These are phyloP conservation scores for Erodium trifolium DNA, from an alignment of 441 rosid species.

Conservation along the genomic window DNA sequence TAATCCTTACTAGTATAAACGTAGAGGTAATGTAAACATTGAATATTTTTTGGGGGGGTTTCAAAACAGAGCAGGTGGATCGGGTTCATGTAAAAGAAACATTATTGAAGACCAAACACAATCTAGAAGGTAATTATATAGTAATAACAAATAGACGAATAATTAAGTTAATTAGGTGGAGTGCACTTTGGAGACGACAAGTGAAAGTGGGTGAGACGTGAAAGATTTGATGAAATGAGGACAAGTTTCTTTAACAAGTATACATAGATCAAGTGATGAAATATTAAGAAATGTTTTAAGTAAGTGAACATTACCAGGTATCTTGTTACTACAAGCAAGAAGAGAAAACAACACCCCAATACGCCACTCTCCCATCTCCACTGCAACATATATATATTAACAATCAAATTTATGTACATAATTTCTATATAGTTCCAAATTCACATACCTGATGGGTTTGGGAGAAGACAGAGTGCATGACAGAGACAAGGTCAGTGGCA, in stretches of 20 bases:
- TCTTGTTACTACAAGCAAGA: conserved; percentile 54
- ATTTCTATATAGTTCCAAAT: background rate
- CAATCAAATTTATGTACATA: too few species aligned
- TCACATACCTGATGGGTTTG: conserved; percentile 43
- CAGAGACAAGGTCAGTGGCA: conserved; percentile 63
- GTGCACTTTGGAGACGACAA: background rate
- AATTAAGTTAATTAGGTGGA: background rate
- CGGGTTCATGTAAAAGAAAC: too few species aligned
- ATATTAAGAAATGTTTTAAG: too few species aligned
- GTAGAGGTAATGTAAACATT: too few species aligned
- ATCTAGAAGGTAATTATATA: background rate
- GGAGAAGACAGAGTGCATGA: conserved; percentile 39
- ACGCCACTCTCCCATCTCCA: conserved; percentile 68
- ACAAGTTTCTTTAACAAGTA: too few species aligned
- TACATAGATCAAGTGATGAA: too few species aligned
- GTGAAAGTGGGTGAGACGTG: background rate
- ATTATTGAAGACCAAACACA: too few species aligned
- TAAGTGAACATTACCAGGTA: conserved; percentile 33
- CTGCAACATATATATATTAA: conserved; percentile 28
- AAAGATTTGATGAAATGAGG: background rate
- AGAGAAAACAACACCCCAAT: conserved; percentile 52
- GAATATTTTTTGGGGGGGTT: too few species aligned
- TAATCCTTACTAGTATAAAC: background rate
- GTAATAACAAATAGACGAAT: background rate
- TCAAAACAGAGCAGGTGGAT: too few species aligned